Conservation (phyloP, 2,329 filamentous ascomycete genomes). For the Exophiala bonariae region DNA sequence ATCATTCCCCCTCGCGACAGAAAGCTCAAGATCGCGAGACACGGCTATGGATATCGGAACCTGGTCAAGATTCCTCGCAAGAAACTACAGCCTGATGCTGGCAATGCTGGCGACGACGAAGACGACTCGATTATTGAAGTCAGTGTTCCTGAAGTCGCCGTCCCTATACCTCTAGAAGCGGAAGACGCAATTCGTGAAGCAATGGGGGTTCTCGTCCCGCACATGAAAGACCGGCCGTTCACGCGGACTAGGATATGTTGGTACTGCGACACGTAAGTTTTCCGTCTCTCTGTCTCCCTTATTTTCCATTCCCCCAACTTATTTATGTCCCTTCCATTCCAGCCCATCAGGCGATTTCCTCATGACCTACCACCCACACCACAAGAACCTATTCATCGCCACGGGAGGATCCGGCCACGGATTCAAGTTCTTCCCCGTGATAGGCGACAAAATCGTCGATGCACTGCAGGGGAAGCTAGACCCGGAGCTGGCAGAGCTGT, state of each 20-base stretch:
- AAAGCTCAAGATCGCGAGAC: constrained; percentile 67
- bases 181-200: constrained; percentile 61
- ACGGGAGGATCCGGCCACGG: constrained; percentile 57
- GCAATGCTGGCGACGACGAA: constrained; percentile 6
- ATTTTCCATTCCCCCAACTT: no score
- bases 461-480: constrained; percentile 45
- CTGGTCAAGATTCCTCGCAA: constrained; percentile 12
- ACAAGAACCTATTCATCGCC: constrained; percentile 49
- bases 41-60: constrained; percentile 63
- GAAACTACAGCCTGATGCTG: constrained; percentile 9
- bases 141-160: constrained; percentile 40
- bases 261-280: constrained; percentile 66
- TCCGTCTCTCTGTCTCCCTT: neutral
- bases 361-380: constrained; percentile 66
- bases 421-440: constrained; percentile 69
- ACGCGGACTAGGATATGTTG: constrained; percentile 66
- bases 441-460: constrained; percentile 57
- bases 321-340: neutral
- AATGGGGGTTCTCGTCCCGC: constrained; percentile 57
- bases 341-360: constrained; percentile 67
- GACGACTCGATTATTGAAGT: constrained; percentile 27
- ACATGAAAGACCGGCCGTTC: constrained; percentile 61
- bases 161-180: constrained; percentile 54
- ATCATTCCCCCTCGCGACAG: constrained; percentile 53
- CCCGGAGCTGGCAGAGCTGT: constrained; percentile 41